Evolutionary conservation across 768 basidiomycete genomes (phyloP).

Genomic region (Termitomyces sp.): DNA sequence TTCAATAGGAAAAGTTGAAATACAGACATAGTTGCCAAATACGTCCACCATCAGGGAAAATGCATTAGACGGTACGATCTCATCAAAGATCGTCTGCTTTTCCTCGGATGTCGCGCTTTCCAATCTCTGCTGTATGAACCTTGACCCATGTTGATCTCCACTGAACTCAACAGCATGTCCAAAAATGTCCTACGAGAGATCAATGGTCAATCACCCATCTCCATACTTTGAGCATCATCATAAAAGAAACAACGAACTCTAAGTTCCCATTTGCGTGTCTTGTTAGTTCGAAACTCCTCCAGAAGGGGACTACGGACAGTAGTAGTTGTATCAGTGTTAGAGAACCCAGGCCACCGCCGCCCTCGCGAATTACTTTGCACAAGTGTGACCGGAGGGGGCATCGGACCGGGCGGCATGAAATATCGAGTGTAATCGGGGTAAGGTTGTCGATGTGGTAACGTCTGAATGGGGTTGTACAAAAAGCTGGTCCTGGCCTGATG

Average conservation of each 20-base stretch:
- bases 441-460: constrained; percentile 36
- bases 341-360: constrained; percentile 35
- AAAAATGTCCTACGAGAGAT: constrained; percentile 64
- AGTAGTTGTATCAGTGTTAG: constrained; percentile 21
- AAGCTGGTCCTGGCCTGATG: constrained; percentile 36
- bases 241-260: constrained; percentile 39
- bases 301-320: constrained; percentile 64
- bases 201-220: constrained; percentile 10
- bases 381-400: constrained; percentile 27
- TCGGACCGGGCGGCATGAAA: constrained; percentile 33
- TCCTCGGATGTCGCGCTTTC: constrained; percentile 74
- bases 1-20: not conserved
- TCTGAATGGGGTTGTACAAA: constrained; percentile 34
- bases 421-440: constrained; percentile 51
- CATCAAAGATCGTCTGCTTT: constrained; percentile 74
- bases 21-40: constrained; percentile 90
- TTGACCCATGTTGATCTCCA: constrained; percentile 94
- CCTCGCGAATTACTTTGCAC: constrained; percentile 32
- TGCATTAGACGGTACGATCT: constrained; percentile 74
- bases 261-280: constrained; percentile 76
- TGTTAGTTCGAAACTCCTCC: constrained; percentile 82
- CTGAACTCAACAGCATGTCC: constrained; percentile 89
- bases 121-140: constrained; percentile 90
- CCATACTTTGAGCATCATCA: not conserved
- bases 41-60: constrained; percentile 83